Conservation (phyloP, 2,329 filamentous ascomycete species). For the Fusarium cyanostomum region DNA sequence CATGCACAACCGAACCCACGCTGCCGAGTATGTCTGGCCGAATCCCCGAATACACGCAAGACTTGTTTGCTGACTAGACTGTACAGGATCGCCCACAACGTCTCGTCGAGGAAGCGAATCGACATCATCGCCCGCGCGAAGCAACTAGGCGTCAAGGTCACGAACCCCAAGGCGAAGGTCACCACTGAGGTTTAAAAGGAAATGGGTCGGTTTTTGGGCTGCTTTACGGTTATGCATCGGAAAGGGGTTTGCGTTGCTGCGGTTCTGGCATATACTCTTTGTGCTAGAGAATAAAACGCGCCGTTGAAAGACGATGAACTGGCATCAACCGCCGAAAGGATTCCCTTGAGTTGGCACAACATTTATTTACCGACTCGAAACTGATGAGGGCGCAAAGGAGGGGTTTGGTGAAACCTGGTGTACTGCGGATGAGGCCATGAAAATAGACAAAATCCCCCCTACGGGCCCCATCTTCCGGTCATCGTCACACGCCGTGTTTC, state of each 20-base stretch:
- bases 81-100: slow-evolving; percentile 93
- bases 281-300: slow-evolving; percentile 46
- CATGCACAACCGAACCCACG: slow-evolving; percentile 99
- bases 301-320: slow-evolving; percentile 45
- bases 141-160: slow-evolving; percentile 99
- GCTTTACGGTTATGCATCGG: slow-evolving; percentile 46
- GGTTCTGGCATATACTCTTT: slow-evolving; percentile 43
- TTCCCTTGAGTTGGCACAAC: slow-evolving; percentile 9
- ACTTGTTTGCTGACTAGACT: slow-evolving; percentile 30
- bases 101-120: slow-evolving; percentile 98
- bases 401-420: slow-evolving; percentile 23
- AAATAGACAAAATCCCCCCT: slow-evolving; percentile 33
- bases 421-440: slow-evolving; percentile 33
- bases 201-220: slow-evolving; percentile 44
- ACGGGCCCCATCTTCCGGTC: slow-evolving; percentile 15
- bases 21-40: slow-evolving; percentile 83
- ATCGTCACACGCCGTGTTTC: background rate
- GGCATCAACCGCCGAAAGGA: slow-evolving; percentile 35
- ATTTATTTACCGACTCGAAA: slow-evolving; percentile 6
- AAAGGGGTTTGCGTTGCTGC: slow-evolving; percentile 46
- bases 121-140: slow-evolving; percentile 98
- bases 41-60: background rate
- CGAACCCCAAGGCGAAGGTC: slow-evolving; percentile 98
- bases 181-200: slow-evolving; percentile 84
- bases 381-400: slow-evolving; percentile 30